Conservation (phyloP, 1,284 basidiomycete genomes). For the Cronartium ribicola region DNA sequence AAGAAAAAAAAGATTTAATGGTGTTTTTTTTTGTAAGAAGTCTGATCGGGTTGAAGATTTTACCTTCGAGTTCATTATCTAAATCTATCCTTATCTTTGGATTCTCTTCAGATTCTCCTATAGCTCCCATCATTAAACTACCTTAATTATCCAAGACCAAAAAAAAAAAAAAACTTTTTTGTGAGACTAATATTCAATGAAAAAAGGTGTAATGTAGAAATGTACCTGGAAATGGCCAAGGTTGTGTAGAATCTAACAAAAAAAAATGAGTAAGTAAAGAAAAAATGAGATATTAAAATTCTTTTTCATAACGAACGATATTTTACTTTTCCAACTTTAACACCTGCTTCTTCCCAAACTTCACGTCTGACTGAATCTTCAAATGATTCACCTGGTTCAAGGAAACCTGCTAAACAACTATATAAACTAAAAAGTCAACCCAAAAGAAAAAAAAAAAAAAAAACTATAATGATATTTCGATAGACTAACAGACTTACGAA, state of each 20-base stretch:
- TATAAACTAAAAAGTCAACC: conserved; percentile 49
- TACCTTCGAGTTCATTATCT: conserved; percentile 91
- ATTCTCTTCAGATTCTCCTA: conserved; percentile 63
- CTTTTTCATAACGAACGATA: conserved; percentile 85
- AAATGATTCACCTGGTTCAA: conserved; percentile 84
- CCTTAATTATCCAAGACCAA: conserved; percentile 76
- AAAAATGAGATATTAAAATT: conserved; percentile 49
- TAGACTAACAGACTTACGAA: conserved; percentile 25
- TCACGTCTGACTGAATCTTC: conserved; percentile 91
- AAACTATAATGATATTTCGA: conserved; percentile 55
- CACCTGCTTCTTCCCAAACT: conserved; percentile 90
- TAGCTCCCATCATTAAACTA: conserved; percentile 46
- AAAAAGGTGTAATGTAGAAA: not conserved
- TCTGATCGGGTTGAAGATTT: not conserved
- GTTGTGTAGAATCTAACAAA: conserved; percentile 27
- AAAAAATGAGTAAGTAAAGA: conserved; percentile 10
- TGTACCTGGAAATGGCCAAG: conserved; percentile 47
- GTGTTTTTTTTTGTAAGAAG: not conserved
- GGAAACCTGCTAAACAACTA: conserved; percentile 36
- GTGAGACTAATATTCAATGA: conserved; percentile 61
- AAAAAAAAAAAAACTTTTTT: conserved; percentile 58
- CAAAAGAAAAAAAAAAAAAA: conserved; percentile 87
- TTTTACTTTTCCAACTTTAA: conserved; percentile 72
- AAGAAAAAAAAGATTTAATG: not conserved
- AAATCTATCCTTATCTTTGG: conserved; percentile 76